Evolutionary conservation across 2,329 filamentous ascomycete genomes (phyloP).

Genomic region (Grosmannia clavigera): DNA sequence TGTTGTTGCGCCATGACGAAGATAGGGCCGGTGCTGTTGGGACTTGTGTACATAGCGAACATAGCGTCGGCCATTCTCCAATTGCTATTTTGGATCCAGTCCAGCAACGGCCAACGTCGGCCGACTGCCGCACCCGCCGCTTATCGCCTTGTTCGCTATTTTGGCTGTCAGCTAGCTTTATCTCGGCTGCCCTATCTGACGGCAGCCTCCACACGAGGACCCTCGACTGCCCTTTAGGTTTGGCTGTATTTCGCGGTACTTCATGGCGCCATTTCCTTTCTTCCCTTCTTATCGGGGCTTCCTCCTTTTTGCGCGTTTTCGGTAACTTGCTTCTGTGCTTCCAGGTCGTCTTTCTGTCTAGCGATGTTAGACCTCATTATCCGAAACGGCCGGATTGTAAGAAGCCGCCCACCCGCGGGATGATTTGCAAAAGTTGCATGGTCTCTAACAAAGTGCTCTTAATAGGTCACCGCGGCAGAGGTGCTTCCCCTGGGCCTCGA

Average conservation of each 20-base stretch:
- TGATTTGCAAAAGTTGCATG: not conserved
- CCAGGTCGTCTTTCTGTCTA: not conserved
- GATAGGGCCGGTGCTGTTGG: not conserved
- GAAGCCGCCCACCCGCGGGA: not conserved
- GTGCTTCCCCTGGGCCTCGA: conserved; percentile 28
- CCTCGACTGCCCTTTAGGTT: not conserved
- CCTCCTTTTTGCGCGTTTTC: not conserved
- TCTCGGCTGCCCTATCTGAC: not conserved
- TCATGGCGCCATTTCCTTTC: not conserved
- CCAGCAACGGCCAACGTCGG: not conserved
- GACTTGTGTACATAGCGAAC: not conserved
- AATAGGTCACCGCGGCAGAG: conserved; percentile 32
- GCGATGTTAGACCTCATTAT: conserved; percentile 13
- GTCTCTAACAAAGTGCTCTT: not conserved
- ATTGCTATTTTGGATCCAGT: not conserved
- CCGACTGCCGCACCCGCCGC: not conserved
- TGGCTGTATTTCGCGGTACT: not conserved
- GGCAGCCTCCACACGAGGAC: not conserved
- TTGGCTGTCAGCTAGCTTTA: not conserved
- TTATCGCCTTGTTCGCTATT: not conserved
- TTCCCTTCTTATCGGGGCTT: not conserved
- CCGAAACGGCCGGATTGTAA: conserved; percentile 15
- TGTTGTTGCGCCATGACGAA: not conserved
- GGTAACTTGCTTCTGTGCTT: not conserved
- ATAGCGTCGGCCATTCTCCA: not conserved